A percentile compares a stretch with the other conserved stretches of the same genome.
These are phyloP conservation scores for Fusarium sp. DNA, from an alignment of 2,329 filamentous ascomycete species.

Conservation along the genomic window DNA sequence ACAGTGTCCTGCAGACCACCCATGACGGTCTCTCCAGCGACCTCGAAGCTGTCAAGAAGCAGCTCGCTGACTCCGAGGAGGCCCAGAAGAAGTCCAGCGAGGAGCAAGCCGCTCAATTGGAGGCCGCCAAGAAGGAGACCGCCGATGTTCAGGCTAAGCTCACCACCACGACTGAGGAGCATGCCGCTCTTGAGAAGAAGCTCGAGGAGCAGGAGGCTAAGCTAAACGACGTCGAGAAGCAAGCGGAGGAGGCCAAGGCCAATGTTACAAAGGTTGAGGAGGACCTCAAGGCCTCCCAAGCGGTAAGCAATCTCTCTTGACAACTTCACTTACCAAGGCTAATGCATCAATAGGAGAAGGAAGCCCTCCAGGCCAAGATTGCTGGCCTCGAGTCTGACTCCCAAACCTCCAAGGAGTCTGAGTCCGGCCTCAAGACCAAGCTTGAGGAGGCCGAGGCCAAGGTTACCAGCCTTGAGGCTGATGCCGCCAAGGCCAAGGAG, in stretches of 20 bases:
- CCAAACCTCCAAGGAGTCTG: constrained; percentile 35
- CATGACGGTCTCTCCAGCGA: constrained; percentile 43
- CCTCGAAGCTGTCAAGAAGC: constrained; percentile 49
- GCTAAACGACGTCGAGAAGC: constrained; percentile 46
- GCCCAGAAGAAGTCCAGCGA: constrained; percentile 34
- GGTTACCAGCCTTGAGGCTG: constrained; percentile 22
- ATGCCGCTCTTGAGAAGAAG: constrained; percentile 36
- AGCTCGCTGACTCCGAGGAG: constrained; percentile 37
- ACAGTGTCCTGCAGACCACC: constrained; percentile 36
- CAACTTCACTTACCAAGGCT: not conserved
- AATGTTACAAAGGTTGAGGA: constrained; percentile 53
- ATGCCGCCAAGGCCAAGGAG: constrained; percentile 33
- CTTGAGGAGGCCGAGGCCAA: constrained; percentile 29
- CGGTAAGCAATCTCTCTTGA: constrained; percentile 41
- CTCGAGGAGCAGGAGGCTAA: constrained; percentile 42
- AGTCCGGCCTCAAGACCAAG: constrained; percentile 37
- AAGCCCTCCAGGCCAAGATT: constrained; percentile 37
- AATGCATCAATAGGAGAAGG: constrained; percentile 40
- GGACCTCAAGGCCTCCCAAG: constrained; percentile 49
- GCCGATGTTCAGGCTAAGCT: not conserved
- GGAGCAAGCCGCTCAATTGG: not conserved
- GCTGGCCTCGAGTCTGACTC: constrained; percentile 30
- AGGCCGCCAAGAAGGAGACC: constrained; percentile 42
- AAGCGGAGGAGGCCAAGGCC: constrained; percentile 51
- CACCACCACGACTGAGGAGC: constrained; percentile 31